Evolutionary conservation across 768 basidiomycete genomes (phyloP).

Genomic region (Hygrophorus pudorinus): DNA sequence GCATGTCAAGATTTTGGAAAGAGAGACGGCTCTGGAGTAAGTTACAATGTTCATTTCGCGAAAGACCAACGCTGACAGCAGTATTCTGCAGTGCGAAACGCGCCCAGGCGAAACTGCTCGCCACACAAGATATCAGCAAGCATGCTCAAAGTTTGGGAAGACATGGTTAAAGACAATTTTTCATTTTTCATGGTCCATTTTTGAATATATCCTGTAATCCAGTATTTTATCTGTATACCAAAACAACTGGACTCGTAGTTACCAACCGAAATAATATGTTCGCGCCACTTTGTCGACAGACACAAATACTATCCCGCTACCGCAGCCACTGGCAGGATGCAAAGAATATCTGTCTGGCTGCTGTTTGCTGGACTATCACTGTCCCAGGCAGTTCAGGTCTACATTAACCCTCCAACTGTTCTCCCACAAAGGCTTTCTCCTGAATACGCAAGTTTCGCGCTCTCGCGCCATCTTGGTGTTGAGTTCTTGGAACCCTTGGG

Average conservation of each 20-base stretch:
- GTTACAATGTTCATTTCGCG: conserved; percentile 12
- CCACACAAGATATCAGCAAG: conserved; percentile 41
- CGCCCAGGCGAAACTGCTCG: conserved; percentile 43
- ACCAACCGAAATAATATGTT: too few relatives aligned
- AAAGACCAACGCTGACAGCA: conserved; percentile 4
- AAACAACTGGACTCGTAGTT: too few relatives aligned
- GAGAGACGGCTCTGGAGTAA: conserved; percentile 43
- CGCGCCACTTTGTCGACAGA: too few relatives aligned
- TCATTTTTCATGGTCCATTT: too few relatives aligned
- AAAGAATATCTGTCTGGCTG: conserved; percentile 13
- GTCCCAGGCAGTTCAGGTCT: conserved; percentile 46
- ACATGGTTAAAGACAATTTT: conserved; percentile 5
- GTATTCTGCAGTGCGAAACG: conserved; percentile 29
- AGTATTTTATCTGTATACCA: too few relatives aligned
- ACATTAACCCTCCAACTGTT: conserved; percentile 38
- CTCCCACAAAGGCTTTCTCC: conserved; percentile 33
- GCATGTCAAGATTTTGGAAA: conserved; percentile 38
- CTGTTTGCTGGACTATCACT: conserved; percentile 20
- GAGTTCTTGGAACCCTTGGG: conserved; percentile 48
- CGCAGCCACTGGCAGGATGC: not conserved
- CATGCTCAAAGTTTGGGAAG: conserved; percentile 16
- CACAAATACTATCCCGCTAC: too few relatives aligned
- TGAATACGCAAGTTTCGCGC: conserved; percentile 45
- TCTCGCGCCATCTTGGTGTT: conserved; percentile 65
- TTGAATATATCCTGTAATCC: too few relatives aligned